Percentiles rank a stretch among this genome's conserved stretches.
phyloP scores from a whole-genome alignment of 345 rosid species.

The Alliaria petiolata region DNA sequence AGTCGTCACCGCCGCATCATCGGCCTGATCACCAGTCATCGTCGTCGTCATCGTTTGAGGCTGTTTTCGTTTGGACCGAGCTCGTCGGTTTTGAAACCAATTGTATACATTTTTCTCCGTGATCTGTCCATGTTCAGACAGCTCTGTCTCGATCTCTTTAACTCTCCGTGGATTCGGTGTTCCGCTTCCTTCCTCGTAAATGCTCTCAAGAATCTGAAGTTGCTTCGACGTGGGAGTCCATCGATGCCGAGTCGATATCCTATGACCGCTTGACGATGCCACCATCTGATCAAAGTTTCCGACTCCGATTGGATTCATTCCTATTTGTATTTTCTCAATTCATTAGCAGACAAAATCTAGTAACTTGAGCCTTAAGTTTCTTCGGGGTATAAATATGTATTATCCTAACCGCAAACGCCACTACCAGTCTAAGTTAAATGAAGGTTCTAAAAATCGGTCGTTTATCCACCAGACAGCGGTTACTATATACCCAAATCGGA shows the following conservation, averaged over 20 bases:
- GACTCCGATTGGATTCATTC: constrained; percentile 21
- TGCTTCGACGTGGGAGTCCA: constrained; percentile 63
- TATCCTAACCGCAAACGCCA: not conserved
- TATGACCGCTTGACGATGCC: constrained; percentile 34
- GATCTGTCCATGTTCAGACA: constrained; percentile 53
- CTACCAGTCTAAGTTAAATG: no score
- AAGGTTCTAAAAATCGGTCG: no score
- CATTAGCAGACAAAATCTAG: not conserved
- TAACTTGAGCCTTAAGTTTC: not conserved
- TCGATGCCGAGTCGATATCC: constrained; percentile 54
- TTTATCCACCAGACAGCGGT: no score
- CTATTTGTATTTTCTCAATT: constrained; percentile 17
- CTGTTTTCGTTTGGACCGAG: constrained; percentile 62
- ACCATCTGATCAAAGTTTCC: constrained; percentile 46
- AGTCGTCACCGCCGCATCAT: constrained; percentile 17
- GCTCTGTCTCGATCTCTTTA: constrained; percentile 50
- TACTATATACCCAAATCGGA: no score
- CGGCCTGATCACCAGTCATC: not conserved
- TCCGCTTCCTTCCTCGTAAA: constrained; percentile 46
- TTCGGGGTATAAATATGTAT: not conserved
- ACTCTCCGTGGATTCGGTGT: constrained; percentile 55
- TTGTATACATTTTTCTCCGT: constrained; percentile 66
- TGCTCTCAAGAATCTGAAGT: constrained; percentile 54
- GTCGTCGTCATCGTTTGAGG: not conserved
- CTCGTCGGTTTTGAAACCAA: constrained; percentile 80